Evolutionary conservation across 1,284 basidiomycete species (phyloP).

Genomic region (Cutaneotrichosporon mucoides): DNA sequence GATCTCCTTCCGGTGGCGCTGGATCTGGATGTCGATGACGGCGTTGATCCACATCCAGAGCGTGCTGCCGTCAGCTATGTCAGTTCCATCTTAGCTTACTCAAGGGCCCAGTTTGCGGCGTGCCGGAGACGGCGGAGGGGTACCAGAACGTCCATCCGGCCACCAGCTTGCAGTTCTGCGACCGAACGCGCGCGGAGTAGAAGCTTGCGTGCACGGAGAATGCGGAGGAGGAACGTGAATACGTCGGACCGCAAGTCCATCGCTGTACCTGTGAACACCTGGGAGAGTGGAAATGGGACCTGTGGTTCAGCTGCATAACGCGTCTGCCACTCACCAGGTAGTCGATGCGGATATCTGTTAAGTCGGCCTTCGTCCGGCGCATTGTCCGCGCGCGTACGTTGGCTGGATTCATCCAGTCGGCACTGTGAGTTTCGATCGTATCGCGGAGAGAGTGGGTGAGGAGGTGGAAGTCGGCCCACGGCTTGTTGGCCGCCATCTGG

Average conservation of each 20-base stretch:
- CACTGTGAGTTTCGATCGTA: slow-evolving; percentile 55
- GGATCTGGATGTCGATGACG: slow-evolving; percentile 50
- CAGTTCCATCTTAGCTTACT: slow-evolving; percentile 55
- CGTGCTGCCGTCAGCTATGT: slow-evolving; percentile 52
- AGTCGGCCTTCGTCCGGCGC: slow-evolving; percentile 47
- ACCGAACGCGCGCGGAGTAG: slow-evolving; percentile 47
- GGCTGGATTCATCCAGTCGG: slow-evolving; percentile 63
- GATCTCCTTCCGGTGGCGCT: slow-evolving; percentile 53
- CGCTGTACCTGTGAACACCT: slow-evolving; percentile 63
- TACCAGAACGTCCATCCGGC: slow-evolving; percentile 56
- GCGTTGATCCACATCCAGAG: slow-evolving; percentile 68
- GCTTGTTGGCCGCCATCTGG: slow-evolving; percentile 58
- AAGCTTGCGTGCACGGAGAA: slow-evolving; percentile 65
- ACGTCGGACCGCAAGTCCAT: slow-evolving; percentile 64
- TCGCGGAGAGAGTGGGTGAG: slow-evolving; percentile 72
- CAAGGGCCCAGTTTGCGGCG: slow-evolving; percentile 73
- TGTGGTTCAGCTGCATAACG: slow-evolving; percentile 10
- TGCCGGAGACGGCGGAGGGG: slow-evolving; percentile 68
- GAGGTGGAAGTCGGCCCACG: slow-evolving; percentile 79
- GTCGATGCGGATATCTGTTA: slow-evolving; percentile 66
- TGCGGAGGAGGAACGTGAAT: slow-evolving; percentile 71
- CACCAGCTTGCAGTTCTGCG: slow-evolving; percentile 51
- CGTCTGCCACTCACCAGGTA: slow-evolving; percentile 56
- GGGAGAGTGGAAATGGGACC: slow-evolving; percentile 71
- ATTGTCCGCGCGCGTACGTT: slow-evolving; percentile 67